These are phyloP conservation scores for Gaeumannomyces tritici DNA, from an alignment of 2,329 filamentous ascomycete genomes.

Conservation along the genomic window DNA sequence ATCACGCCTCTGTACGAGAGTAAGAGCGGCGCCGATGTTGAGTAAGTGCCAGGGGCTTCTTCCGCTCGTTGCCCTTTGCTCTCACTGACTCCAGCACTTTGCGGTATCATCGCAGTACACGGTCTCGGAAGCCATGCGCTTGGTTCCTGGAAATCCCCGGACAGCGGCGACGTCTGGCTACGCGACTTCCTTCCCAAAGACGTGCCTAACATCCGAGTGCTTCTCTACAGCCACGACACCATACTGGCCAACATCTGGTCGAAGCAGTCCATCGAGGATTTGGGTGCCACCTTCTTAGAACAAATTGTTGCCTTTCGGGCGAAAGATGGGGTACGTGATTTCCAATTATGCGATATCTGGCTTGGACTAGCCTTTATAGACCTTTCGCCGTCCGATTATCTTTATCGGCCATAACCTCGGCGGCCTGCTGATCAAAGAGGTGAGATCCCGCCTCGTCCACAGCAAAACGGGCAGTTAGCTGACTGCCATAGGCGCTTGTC, in stretches of 20 bases:
- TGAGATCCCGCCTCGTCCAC: slow-evolving; percentile 3
- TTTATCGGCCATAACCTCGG: slow-evolving; percentile 18
- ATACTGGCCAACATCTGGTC: slow-evolving; percentile 11
- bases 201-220: slow-evolving; percentile 12
- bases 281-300: background rate
- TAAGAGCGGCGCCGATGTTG: slow-evolving; percentile 7
- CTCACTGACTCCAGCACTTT: slow-evolving; percentile 1
- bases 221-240: slow-evolving; percentile 21
- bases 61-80: slow-evolving; percentile 1
- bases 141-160: slow-evolving; percentile 18
- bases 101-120: slow-evolving; percentile 18
- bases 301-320: background rate
- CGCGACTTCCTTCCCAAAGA: slow-evolving; percentile 17
- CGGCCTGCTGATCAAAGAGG: slow-evolving; percentile 17
- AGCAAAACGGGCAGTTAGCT: background rate
- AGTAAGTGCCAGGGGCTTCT: slow-evolving; percentile 13
- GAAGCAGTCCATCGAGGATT: slow-evolving; percentile 9
- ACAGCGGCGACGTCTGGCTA: slow-evolving; percentile 17
- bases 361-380: slow-evolving; percentile 10
- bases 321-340: background rate
- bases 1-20: slow-evolving; percentile 17
- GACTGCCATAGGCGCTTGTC: background rate
- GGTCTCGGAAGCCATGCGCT: slow-evolving; percentile 19
- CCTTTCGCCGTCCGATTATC: slow-evolving; percentile 11
- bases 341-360: background rate